Conservation (phyloP, 192 early-diverging fungal genomes). For the Coemansia sp. region DNA sequence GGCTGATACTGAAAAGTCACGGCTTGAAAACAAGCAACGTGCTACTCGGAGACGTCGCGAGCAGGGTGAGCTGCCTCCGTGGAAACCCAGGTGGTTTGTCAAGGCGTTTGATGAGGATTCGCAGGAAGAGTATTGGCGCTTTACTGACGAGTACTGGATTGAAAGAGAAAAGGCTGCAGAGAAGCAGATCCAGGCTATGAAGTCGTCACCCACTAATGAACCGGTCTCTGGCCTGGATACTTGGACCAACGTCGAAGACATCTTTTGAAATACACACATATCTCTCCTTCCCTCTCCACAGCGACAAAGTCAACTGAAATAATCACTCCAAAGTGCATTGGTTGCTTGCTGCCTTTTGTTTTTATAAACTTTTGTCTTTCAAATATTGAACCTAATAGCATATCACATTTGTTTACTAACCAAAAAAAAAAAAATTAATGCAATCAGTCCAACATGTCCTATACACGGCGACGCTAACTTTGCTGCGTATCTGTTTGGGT, state of each 20-base stretch:
- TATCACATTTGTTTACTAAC: not conserved
- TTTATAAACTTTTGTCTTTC: not conserved
- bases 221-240: not conserved
- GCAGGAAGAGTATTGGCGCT: slow-evolving; percentile 63
- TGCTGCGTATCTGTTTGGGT: too few species aligned
- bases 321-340: too few species aligned
- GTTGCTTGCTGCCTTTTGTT: too few species aligned
- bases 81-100: slow-evolving; percentile 81
- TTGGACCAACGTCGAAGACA: slow-evolving; percentile 41
- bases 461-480: too few species aligned
- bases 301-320: too few species aligned
- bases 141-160: slow-evolving; percentile 69
- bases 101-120: slow-evolving; percentile 63
- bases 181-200: slow-evolving; percentile 1
- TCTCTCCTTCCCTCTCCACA: too few species aligned
- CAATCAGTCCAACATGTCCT: too few species aligned
- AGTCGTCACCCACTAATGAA: not conserved
- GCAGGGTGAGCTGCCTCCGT: slow-evolving; percentile 51
- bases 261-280: too few species aligned
- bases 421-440: not conserved
- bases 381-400: not conserved
- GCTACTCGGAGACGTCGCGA: slow-evolving; percentile 57
- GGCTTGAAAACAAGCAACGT: slow-evolving; percentile 74
- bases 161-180: slow-evolving; percentile 53
- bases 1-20: slow-evolving; percentile 68